Evolutionary conservation across 2,329 filamentous ascomycete genomes (phyloP), one percentile per base, ranked within the genome.

Genomic region (Beauveria sp.): DNA sequence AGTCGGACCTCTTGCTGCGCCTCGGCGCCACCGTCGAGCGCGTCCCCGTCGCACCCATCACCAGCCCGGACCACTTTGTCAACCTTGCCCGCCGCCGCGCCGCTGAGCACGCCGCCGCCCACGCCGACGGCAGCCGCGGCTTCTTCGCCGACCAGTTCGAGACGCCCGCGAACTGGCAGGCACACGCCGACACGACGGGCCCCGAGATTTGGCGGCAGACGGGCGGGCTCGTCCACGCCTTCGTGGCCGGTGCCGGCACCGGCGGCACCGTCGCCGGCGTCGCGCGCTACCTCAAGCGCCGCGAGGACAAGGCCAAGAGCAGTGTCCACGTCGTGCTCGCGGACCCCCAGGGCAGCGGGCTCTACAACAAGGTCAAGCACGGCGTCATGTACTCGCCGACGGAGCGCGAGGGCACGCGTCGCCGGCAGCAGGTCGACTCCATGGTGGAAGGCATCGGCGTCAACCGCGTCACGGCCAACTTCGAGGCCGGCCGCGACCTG

Each of bases 121-220:
- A 77, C 1, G 64, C 56, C 5, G 84, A 84, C 67, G 80, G 79
- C 41, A 93, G 91, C 65, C 80, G 84, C 55, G 94, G 94, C 24
- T 92, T 96, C 75, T 99, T 97, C 71, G 92, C 93, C 1, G 90
- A 99, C 73, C 94, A 99, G 71, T 99, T 99, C 70, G 94, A 99
- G 76, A 93, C 89, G 28, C 79, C 85, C 55, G 90, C 92, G 37
- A 99, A 99, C 75, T 96, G 89, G 82, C 80, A 83, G 51, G 92
- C 94, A 1, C 94, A 99, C 76, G 86, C 88, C 67, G 78, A 82
- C 22, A 84, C 85, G 16, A 99, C 94, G 0, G 94, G 94, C 0
- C 94, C 93, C 0, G 94, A 99, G 76, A 94, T 99, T 66, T 89
- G 84, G 68, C 76, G 79, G 1, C 94, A 99, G 76, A 90, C 89